Percentiles rank a stretch among this genome's conserved stretches.
Evolutionary conservation across 768 basidiomycete species (phyloP).

Genomic region (Psilocybe azurescens): DNA sequence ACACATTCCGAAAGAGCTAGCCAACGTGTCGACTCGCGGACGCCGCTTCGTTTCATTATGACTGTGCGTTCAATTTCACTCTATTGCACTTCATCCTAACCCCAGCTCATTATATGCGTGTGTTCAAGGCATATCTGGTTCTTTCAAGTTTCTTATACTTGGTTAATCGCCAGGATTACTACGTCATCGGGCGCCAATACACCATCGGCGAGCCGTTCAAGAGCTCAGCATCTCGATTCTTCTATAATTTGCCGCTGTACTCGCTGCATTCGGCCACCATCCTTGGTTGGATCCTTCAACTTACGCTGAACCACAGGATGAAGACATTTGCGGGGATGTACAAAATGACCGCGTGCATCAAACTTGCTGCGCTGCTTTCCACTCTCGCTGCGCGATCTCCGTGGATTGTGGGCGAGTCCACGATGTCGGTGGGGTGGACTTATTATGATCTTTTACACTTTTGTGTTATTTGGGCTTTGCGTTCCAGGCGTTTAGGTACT

Average conservation of each 20-base stretch:
- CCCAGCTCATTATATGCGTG: neutral
- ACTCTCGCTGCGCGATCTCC: neutral
- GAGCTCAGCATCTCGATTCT: neutral
- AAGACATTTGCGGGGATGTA: constrained; percentile 20
- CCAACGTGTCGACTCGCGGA: constrained; percentile 11
- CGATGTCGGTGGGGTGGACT: too few species aligned
- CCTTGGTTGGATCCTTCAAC: constrained; percentile 18
- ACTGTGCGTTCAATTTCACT: neutral
- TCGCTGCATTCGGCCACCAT: neutral
- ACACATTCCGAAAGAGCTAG: constrained; percentile 40
- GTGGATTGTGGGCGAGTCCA: neutral
- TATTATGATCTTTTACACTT: too few species aligned
- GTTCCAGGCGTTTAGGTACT: neutral
- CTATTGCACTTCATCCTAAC: too few species aligned
- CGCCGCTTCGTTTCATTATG: neutral
- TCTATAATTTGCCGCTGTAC: neutral
- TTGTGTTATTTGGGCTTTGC: too few species aligned
- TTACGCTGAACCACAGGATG: constrained; percentile 15
- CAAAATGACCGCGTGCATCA: neutral
- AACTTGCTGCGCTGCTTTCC: neutral
- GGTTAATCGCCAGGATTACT: neutral
- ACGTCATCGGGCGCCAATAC: neutral
- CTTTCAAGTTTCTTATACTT: neutral
- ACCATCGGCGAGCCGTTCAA: neutral
- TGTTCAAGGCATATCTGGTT: neutral